Evolutionary conservation across 2,329 filamentous ascomycete species (phyloP).

Genomic region (Elsinoe fawcettii): DNA sequence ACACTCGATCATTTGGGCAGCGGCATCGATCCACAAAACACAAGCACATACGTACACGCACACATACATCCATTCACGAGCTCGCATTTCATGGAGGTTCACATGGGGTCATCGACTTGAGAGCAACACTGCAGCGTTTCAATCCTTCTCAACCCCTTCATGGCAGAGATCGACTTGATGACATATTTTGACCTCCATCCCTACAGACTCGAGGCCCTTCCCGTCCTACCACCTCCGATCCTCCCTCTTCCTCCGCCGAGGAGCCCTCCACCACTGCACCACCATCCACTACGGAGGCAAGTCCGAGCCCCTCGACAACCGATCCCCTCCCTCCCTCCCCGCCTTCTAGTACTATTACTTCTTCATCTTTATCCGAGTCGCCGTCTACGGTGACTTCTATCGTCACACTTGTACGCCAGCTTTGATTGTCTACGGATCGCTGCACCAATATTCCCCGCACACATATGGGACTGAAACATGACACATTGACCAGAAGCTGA

Average conservation of each 20-base stretch:
- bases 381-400: slow-evolving; percentile 14
- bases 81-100: not conserved
- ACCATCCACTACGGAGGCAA: slow-evolving; percentile 17
- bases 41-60: not conserved
- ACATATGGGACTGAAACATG: slow-evolving; percentile 14
- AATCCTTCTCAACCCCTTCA: not conserved
- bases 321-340: not conserved
- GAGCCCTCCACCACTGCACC: slow-evolving; percentile 17
- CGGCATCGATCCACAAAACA: not conserved
- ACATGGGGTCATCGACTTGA: not conserved
- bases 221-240: slow-evolving; percentile 2
- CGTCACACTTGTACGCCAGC: slow-evolving; percentile 13
- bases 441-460: slow-evolving; percentile 19
- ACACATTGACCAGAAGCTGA: slow-evolving; percentile 18
- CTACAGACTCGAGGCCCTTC: slow-evolving; percentile 19
- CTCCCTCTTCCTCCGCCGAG: slow-evolving; percentile 19
- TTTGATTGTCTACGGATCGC: slow-evolving; percentile 9
- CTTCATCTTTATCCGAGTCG: slow-evolving; percentile 18
- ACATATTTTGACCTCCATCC: slow-evolving; percentile 14
- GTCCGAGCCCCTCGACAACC: slow-evolving; percentile 16
- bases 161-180: not conserved
- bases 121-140: not conserved
- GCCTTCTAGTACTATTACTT: not conserved
- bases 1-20: slow-evolving; percentile 1
- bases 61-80: not conserved